Evolutionary conservation across 225 moss, liverwort and hornwort species (phyloP).

Genomic region (Marchantia polymorpha): DNA sequence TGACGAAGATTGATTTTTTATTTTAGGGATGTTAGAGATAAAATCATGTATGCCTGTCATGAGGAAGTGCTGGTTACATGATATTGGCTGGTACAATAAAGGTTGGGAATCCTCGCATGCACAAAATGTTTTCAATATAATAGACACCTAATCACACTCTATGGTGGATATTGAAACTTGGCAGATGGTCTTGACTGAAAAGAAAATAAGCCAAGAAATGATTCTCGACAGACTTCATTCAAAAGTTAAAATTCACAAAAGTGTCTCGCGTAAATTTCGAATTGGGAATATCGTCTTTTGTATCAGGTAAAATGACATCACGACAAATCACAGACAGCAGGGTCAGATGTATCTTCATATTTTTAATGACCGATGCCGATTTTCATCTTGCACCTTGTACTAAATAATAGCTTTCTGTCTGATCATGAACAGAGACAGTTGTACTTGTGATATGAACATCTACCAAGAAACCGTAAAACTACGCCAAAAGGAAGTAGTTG

Average conservation of each 20-base stretch:
- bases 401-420: no score
- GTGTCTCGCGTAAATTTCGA: slow-evolving; percentile 3
- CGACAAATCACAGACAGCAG: not conserved
- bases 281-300: slow-evolving; percentile 23
- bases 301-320: slow-evolving; percentile 18
- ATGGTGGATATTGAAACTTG: not conserved
- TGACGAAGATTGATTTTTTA: no score
- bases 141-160: no score
- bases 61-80: no score
- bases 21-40: no score
- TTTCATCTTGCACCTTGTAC: no score
- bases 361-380: no score
- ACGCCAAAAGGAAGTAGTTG: not conserved
- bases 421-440: slow-evolving; percentile 12
- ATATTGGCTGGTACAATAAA: no score
- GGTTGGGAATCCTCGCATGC: no score
- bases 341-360: no score
- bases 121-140: no score
- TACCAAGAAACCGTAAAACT: not conserved
- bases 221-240: slow-evolving; percentile 8
- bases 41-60: no score
- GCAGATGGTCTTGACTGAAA: slow-evolving; percentile 15
- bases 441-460: slow-evolving; percentile 22
- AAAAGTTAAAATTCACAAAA: not conserved
- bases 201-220: not conserved